phyloP scores from a whole-genome alignment of 176 grass and related monocot genomes.

The Alopecurus myosuroides region DNA sequence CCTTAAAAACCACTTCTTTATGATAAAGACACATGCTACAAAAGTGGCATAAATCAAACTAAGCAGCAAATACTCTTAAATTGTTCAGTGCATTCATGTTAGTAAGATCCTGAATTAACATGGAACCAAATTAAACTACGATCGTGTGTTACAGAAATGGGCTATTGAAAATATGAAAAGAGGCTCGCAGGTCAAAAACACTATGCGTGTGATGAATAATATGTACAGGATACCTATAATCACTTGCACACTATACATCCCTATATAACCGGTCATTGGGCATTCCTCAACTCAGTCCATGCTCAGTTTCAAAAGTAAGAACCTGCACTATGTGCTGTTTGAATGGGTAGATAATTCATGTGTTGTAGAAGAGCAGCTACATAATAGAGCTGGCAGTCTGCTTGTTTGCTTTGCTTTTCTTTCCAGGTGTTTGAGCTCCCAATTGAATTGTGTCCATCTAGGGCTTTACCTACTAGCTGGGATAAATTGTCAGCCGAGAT shows the following conservation, averaged over 20 bases:
- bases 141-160: constrained; percentile 16
- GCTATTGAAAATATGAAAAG: constrained; percentile 7
- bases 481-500: not conserved
- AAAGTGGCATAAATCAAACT: not conserved
- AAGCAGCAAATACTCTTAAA: not conserved
- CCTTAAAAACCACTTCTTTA: too few species aligned
- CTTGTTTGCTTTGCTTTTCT: not conserved
- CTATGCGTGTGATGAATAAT: constrained; percentile 12
- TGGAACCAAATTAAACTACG: constrained; percentile 8
- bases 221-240: constrained; percentile 27
- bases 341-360: not conserved
- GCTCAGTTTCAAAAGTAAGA: not conserved
- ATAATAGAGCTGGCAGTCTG: not conserved
- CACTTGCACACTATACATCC: constrained; percentile 28
- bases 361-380: not conserved
- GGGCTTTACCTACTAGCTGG: constrained; percentile 4
- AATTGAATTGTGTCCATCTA: constrained; percentile 2
- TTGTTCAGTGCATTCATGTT: not conserved
- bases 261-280: not conserved
- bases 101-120: not conserved
- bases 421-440: constrained; percentile 6
- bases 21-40: not conserved
- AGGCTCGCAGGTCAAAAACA: constrained; percentile 13
- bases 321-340: not conserved
- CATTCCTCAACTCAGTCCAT: constrained; percentile 11